Conservation (phyloP, 345 rosid species). For the Pugionium cornutum region DNA sequence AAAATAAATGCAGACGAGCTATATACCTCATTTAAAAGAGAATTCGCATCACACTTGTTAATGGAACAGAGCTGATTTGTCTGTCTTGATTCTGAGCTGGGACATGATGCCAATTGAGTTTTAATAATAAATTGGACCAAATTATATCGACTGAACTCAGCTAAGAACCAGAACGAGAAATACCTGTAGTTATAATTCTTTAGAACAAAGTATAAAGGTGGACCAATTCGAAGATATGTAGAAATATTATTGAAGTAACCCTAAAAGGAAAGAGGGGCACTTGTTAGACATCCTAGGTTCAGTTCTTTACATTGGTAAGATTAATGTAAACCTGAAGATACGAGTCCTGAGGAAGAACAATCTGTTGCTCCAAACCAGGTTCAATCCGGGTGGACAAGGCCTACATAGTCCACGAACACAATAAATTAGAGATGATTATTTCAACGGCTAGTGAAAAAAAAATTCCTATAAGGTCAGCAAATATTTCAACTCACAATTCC, state of each 20-base stretch:
- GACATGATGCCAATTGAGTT: constrained; percentile 38
- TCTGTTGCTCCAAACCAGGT: constrained; percentile 93
- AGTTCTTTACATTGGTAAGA: not conserved
- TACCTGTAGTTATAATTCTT: constrained; percentile 94
- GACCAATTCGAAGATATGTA: constrained; percentile 86
- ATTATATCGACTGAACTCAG: constrained; percentile 17
- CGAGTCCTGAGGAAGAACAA: constrained; percentile 94
- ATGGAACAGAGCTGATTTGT: constrained; percentile 93
- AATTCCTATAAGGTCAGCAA: constrained; percentile 6
- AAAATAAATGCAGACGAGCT: constrained; percentile 7
- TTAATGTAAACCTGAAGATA: constrained; percentile 81
- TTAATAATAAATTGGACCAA: constrained; percentile 34
- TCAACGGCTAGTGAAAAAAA: constrained; percentile 1
- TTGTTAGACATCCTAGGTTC: constrained; percentile 24
- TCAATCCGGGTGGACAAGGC: constrained; percentile 85
- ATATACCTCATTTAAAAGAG: constrained; percentile 87
- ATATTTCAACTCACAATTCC: constrained; percentile 69
- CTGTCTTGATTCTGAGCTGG: constrained; percentile 89
- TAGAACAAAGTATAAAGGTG: constrained; percentile 90
- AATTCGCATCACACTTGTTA: constrained; percentile 81
- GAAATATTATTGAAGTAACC: constrained; percentile 84
- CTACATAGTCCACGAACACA: constrained; percentile 44
- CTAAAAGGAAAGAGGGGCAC: constrained; percentile 45
- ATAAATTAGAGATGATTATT: constrained; percentile 14
- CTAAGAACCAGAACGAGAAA: constrained; percentile 23